Evolutionary conservation across 2,329 filamentous ascomycete species (phyloP), one percentile per base, ranked within the genome.

Genomic region (Aspergillus puulaauensis): DNA sequence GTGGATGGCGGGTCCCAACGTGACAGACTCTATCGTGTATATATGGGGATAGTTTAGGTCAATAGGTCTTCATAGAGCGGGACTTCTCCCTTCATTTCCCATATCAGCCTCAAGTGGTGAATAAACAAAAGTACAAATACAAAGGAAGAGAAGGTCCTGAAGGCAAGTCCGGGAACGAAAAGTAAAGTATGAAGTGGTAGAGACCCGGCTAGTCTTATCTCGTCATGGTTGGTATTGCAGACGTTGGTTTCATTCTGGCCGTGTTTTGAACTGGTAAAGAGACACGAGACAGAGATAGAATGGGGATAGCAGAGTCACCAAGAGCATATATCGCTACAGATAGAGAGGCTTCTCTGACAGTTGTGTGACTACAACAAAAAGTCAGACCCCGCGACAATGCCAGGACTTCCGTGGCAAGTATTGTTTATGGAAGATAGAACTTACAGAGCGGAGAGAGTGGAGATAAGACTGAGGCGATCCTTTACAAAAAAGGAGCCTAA

Each of bases 121-220:
- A 37, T 19, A 19, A 48, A 24, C 39, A 24, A 23, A 41, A 49
- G 39, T 57, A 57, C 35, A 40, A 45, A 49, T 57, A 57, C 50
- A 54, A 47, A 44, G 43, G 33, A 33, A 46, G 15, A 50, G 19
- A 14, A 35, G 35, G 23, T 19, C 35, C 52, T n/a, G 44, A 23
- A 31, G 27, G 9, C 11, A 31, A 31, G 8, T 17, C n/a, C n/a
- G 23, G 6, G 40, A 52, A 8, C 6, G 19, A 19, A 4, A 49
- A 35, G n/a, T 37, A 15, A 21, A 35, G 5, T 40, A 37, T 7
- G 33, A 43, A 47, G 33, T n/a, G 44, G 48, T 43, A 41, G 35
- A 41, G 19, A 24, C n/a, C 35, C 15, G 24, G 27, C 21, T 35
- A 21, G n/a, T 23, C 35, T 35, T 14, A 15, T 44, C 27, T 39